Base-by-base conservation (phyloP, 345 rosid species). In the Pistacia vera region DNA sequence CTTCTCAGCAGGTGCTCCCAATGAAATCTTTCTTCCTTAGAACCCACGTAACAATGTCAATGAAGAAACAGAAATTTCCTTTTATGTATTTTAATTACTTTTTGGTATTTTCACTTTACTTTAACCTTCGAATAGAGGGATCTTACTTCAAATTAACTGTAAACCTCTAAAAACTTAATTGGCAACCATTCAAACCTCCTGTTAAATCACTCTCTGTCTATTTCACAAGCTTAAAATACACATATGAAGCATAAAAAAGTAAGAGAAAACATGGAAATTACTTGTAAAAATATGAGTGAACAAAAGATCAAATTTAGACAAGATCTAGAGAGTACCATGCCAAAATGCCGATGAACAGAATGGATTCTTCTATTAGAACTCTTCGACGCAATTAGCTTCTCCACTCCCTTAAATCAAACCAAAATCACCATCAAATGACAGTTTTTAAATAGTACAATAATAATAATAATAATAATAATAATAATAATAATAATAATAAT, bases 361-460 rank as follows among this genome's bases (percentile, higher is more conserved):
- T 92, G 98, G 79, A 93, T 96, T 81, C 98, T 88, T 75, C 98
- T 55, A 75, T 93, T 93, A 13, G 98, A 93, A 83, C 99, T 94
- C 86, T 97, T 97, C 6, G 98, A 97, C 0, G 98, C 92, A 59
- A 96, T 92, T 41, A 96, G 90, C 87, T 96, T 96, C 93, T 96
- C 99, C 78, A 96, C 99, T 30, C 99, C 98, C 99, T 97, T 83
- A 68, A 81, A 7, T 44, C 59, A 36, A 49, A 81, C 33, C 1
- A 44, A 56, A 54, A 12, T 41, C 18, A 14, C 64, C 48, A 33
- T 11, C 44, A 20, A 46, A 49, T 8, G 10, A 38, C 13, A 57
- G 11, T 56, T 59, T 55, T 17, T 20, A 69, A 30, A 4, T 1
- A 49, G 62, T 3, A 12, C 54, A 41, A 41, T 41, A 6, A 41